Percentiles rank a stretch among this genome's conserved stretches.
Conservation (phyloP, 805 yeast genomes). For the Sugiyamaella americana region DNA sequence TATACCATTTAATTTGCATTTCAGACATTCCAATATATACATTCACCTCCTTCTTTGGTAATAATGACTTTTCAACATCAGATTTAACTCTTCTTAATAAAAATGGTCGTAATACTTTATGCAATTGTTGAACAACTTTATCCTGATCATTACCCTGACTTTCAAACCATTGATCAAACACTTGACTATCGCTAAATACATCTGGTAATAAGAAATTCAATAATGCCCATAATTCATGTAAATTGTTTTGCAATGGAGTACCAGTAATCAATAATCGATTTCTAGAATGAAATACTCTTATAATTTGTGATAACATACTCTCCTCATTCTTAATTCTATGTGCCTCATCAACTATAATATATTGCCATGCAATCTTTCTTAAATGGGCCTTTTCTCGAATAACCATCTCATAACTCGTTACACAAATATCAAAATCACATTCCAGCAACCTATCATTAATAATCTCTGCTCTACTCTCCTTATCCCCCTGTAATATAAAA, state of each 20-base stretch:
- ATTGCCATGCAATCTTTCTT: slow-evolving; percentile 86
- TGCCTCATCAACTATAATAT: slow-evolving; percentile 90
- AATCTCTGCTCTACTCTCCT: slow-evolving; percentile 62
- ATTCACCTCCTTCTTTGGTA: slow-evolving; percentile 86
- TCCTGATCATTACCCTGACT: slow-evolving; percentile 50
- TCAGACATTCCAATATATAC: slow-evolving; percentile 94
- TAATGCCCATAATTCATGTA: slow-evolving; percentile 95
- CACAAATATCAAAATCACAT: slow-evolving; percentile 80
- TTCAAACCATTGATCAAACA: slow-evolving; percentile 90
- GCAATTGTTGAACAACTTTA: slow-evolving; percentile 79
- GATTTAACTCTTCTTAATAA: slow-evolving; percentile 82
- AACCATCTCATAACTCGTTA: slow-evolving; percentile 90
- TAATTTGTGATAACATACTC: slow-evolving; percentile 82
- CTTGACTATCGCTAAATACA: slow-evolving; percentile 86
- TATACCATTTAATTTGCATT: slow-evolving; percentile 92
- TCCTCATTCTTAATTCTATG: slow-evolving; percentile 95
- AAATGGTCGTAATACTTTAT: slow-evolving; percentile 81
- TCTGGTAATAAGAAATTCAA: slow-evolving; percentile 87
- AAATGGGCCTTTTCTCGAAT: slow-evolving; percentile 77
- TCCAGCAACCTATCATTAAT: slow-evolving; percentile 54
- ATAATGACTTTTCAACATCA: slow-evolving; percentile 84
- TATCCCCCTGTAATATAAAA: slow-evolving; percentile 79
- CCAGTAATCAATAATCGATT: slow-evolving; percentile 88
- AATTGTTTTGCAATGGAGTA: slow-evolving; percentile 89
- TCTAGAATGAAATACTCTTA: slow-evolving; percentile 77